Evolutionary conservation across 2,329 filamentous ascomycete genomes (phyloP), one percentile per base, ranked within the genome.

Genomic region (Aureobasidium sp.): DNA sequence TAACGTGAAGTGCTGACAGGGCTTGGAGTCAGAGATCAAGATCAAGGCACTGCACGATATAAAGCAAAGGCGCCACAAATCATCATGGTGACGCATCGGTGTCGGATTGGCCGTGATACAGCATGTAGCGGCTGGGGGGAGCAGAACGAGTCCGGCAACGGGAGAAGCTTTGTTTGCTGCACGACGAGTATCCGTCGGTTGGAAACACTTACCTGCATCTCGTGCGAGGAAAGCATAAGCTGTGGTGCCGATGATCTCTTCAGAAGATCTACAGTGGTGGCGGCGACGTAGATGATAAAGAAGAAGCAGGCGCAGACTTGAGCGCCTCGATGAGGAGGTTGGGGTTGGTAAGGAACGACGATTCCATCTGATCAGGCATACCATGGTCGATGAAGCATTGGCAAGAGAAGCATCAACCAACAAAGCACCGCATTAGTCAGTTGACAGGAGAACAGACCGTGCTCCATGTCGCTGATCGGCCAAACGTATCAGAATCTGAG

Each of bases 71-170:
- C 57, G 57, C 57, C 45, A 50, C 57, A 49, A 47, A 35, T 49
- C 57, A 60, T 60, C 57, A 60, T 60, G 29, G 54, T 59, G 57
- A 60, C 57, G 57, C 57, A 60, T 24, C 14, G 15, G 15, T 9
- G n/a, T 33, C 11, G 29, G 29, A 39, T 17, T 57, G 40, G 53
- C 19, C 24, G 54, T 48, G 54, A 39, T 48, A 58, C 54, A 47
- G 22, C 42, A 48, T 45, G 31, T 39, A 42, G 54, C 54, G 42
- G 42, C 42, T 27, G 54, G 35, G 31, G 17, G 48, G 31, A 58
- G 31, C 37, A 48, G 54, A 31, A 33, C n/a, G 29, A 35, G 27
- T 47, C 19, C 31, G 39, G 24, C 29, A 39, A 47, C 31, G 53
- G 39, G 27, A 31, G 40, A 45, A 58, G 29, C 42, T 58, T 58